Conservation (phyloP, 2,329 filamentous ascomycete species). For the Pleomassaria siparia region DNA sequence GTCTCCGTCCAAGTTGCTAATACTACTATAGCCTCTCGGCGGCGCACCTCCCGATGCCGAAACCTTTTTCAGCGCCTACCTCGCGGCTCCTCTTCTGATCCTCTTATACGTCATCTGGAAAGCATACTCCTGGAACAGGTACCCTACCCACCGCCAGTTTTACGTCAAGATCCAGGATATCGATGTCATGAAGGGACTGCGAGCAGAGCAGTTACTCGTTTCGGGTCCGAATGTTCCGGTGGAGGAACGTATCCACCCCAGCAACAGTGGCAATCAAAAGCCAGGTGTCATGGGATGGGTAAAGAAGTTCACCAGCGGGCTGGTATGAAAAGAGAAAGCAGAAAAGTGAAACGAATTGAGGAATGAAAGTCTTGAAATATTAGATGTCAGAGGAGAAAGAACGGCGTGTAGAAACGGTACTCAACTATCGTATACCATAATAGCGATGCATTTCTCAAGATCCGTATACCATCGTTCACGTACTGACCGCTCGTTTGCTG, state of each 20-base stretch:
- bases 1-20: constrained; percentile 5
- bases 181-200: constrained; percentile 34
- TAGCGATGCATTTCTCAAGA: too few relatives aligned
- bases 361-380: too few relatives aligned
- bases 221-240: constrained; percentile 4
- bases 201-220: constrained; percentile 14
- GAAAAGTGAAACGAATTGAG: too few relatives aligned
- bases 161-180: constrained; percentile 33
- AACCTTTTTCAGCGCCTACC: constrained; percentile 48
- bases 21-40: constrained; percentile 20
- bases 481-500: too few relatives aligned
- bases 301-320: neutral
- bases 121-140: constrained; percentile 25
- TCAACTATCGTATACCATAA: too few relatives aligned
- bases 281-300: constrained; percentile 2
- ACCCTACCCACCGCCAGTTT: constrained; percentile 22
- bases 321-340: too few relatives aligned
- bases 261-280: constrained; percentile 5
- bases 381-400: neutral
- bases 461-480: too few relatives aligned
- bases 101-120: constrained; percentile 53
- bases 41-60: constrained; percentile 32
- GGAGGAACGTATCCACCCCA: constrained; percentile 5
- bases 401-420: too few relatives aligned
- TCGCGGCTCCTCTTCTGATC: constrained; percentile 47